These are phyloP conservation scores for Aspergillus indologenus DNA, from an alignment of 495 filamentous ascomycete genomes.

Conservation along the genomic window DNA sequence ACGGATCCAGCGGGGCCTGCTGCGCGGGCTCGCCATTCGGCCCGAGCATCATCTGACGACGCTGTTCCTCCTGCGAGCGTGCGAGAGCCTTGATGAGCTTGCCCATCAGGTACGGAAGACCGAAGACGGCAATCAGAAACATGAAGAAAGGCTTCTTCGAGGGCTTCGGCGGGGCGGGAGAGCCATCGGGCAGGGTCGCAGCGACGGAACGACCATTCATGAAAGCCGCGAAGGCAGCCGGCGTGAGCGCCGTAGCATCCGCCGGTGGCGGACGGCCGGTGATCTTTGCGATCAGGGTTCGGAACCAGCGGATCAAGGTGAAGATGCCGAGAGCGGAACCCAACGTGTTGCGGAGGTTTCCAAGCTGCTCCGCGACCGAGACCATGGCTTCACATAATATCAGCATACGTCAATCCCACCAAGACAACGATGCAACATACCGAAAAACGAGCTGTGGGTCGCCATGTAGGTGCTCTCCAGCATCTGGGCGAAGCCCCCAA, in stretches of 20 bases:
- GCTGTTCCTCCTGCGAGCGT: slow-evolving; percentile 75
- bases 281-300: slow-evolving; percentile 83
- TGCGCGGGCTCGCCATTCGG: slow-evolving; percentile 47
- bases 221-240: slow-evolving; percentile 85
- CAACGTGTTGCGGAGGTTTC: slow-evolving; percentile 88
- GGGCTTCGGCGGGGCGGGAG: slow-evolving; percentile 61
- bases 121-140: slow-evolving; percentile 92
- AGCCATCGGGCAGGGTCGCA: slow-evolving; percentile 52
- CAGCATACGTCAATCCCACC: slow-evolving; percentile 9
- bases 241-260: slow-evolving; percentile 79
- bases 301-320: slow-evolving; percentile 90
- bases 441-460: slow-evolving; percentile 98
- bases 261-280: slow-evolving; percentile 92
- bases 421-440: slow-evolving; percentile 50
- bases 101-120: slow-evolving; percentile 91
- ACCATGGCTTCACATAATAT: slow-evolving; percentile 75
- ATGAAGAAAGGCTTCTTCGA: slow-evolving; percentile 94
- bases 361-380: slow-evolving; percentile 94
- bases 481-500: slow-evolving; percentile 97
- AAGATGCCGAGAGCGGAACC: slow-evolving; percentile 95
- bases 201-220: slow-evolving; percentile 48
- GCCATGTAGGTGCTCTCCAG: slow-evolving; percentile 99
- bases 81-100: slow-evolving; percentile 87
- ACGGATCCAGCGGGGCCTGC: slow-evolving; percentile 63
- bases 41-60: slow-evolving; percentile 51